A percentile compares a stretch with the other conserved stretches of the same genome.
phyloP scores from a whole-genome alignment of 2,329 filamentous ascomycete species.

The Thelonectria discophora region DNA sequence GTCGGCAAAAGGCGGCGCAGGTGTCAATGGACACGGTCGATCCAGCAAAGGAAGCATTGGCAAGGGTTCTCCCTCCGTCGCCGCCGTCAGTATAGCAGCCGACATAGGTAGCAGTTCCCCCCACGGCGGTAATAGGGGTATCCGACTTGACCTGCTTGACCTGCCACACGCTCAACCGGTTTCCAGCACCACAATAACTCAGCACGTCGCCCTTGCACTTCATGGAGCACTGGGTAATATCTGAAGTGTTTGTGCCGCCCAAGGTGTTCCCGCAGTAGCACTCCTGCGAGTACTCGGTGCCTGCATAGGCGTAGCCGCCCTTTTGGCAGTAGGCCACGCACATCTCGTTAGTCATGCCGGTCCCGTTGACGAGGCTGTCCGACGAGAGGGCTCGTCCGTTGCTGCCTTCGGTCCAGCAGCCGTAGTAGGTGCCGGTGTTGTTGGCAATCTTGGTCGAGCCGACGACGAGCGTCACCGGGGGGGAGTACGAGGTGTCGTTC shows the following conservation, averaged over 20 bases:
- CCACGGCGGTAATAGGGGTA: slow-evolving; percentile 25
- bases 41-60: slow-evolving; percentile 30
- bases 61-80: slow-evolving; percentile 32
- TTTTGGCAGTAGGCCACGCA: slow-evolving; percentile 44
- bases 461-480: slow-evolving; percentile 27
- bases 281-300: slow-evolving; percentile 47
- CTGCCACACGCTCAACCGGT: slow-evolving; percentile 37
- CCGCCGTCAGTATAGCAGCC: slow-evolving; percentile 39
- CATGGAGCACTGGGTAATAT: slow-evolving; percentile 39
- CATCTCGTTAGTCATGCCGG: slow-evolving; percentile 28
- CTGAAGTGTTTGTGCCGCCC: slow-evolving; percentile 22
- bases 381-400: slow-evolving; percentile 30
- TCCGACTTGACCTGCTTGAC: slow-evolving; percentile 27
- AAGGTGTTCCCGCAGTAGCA: slow-evolving; percentile 46
- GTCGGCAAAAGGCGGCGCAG: slow-evolving; percentile 34
- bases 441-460: slow-evolving; percentile 32
- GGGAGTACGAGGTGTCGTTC: slow-evolving; percentile 36
- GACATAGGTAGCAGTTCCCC: slow-evolving; percentile 26
- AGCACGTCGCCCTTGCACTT: slow-evolving; percentile 38
- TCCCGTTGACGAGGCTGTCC: slow-evolving; percentile 7
- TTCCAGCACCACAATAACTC: slow-evolving; percentile 39
- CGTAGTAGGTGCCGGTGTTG: slow-evolving; percentile 30
- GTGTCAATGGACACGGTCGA: slow-evolving; percentile 33
- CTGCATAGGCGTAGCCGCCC: slow-evolving; percentile 46
- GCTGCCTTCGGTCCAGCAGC: slow-evolving; percentile 31